Evolutionary conservation across 805 yeast genomes (phyloP), one percentile per base, ranked within the genome.

Genomic region (Torulaspora gathmanii): DNA sequence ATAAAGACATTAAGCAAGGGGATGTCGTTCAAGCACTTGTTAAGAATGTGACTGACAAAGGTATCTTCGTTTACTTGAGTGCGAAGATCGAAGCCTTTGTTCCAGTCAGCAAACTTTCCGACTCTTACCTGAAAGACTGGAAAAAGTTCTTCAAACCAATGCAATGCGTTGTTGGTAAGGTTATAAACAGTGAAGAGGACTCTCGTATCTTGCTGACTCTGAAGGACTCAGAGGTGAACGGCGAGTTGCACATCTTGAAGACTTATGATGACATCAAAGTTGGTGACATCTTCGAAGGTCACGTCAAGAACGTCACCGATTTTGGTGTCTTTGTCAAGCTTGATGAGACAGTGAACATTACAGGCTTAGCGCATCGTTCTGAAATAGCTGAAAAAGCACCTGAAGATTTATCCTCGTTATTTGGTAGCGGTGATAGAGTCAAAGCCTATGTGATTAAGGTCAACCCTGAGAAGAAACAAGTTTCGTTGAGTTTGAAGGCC

Each of bases 401-500:
- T 27, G 75, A 74, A 31, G 79, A 88, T 56, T 65, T 85, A 22
- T 61, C 71, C 35, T 71, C 80, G 11, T 72, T 91, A 46, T 91
- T 91, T 65, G 83, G 85, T 44, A 86, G 79, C 57, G 98, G 98
- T 53, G 98, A 91, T 61, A 75, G 83, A 50, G 97, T 91, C 35
- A 87, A 87, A 68, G 95, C 87, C 28, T 84, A 83, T 68, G 73
- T 91, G 30, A 70, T 90, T 54, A 75, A 72, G 25, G 71, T 83
- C 26, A 82, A 85, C 57, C 45, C 54, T 1, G 79, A 71, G 9
- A 88, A 84, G 72, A 82, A 82, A 49, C 90, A 85, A 60, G 60
- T 91, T 16, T 82, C 95, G 0, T 74, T 91, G 50, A 96, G 98
- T 52, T 82, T 91, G 90, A 91, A 89, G 70, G 97, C 97, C 2